Conservation (phyloP, 192 early-diverging fungal genomes). For the Helicostylum pulchrum region DNA sequence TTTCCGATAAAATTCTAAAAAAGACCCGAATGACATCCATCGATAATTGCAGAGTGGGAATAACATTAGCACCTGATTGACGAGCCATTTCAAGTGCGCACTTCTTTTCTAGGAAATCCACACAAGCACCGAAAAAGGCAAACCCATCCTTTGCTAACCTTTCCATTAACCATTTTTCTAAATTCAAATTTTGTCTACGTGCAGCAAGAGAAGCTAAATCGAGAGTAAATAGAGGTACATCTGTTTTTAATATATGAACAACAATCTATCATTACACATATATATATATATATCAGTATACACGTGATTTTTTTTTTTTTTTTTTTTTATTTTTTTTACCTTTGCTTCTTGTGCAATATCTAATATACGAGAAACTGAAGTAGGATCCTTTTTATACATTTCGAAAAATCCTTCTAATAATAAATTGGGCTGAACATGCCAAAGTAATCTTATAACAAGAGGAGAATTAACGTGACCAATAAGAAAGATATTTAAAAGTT, state of each 20-base stretch:
- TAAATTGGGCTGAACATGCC: conserved; percentile 40
- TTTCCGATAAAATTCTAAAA: conserved; percentile 56
- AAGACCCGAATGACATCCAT: conserved; percentile 67
- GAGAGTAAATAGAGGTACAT: conserved; percentile 65
- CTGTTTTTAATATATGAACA: conserved; percentile 60
- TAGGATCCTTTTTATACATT: conserved; percentile 28
- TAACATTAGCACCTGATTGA: conserved; percentile 34
- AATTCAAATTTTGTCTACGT: conserved; percentile 69
- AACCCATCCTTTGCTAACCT: conserved; percentile 57
- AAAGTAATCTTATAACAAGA: conserved; percentile 66
- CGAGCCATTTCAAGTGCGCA: conserved; percentile 45
- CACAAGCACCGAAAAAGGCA: conserved; percentile 61
- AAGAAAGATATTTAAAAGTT: conserved; percentile 31
- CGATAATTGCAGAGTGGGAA: conserved; percentile 51
- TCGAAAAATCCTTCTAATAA: conserved; percentile 30
- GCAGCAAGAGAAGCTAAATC: conserved; percentile 79
- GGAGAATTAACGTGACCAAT: conserved; percentile 35
- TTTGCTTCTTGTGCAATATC: conserved; percentile 36
- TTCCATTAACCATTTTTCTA: conserved; percentile 83
- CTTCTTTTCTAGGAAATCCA: conserved; percentile 77
- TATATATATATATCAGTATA: not conserved
- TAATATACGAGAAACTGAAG: conserved; percentile 32
- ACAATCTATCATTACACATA: conserved; percentile 48
- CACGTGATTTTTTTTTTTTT: not conserved
- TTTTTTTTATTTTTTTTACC: conserved; percentile 7